Percentiles rank a stretch among this genome's conserved stretches.
phyloP scores from a whole-genome alignment of 352 stramenopile genomes.

The Globisporangium yorkense region DNA sequence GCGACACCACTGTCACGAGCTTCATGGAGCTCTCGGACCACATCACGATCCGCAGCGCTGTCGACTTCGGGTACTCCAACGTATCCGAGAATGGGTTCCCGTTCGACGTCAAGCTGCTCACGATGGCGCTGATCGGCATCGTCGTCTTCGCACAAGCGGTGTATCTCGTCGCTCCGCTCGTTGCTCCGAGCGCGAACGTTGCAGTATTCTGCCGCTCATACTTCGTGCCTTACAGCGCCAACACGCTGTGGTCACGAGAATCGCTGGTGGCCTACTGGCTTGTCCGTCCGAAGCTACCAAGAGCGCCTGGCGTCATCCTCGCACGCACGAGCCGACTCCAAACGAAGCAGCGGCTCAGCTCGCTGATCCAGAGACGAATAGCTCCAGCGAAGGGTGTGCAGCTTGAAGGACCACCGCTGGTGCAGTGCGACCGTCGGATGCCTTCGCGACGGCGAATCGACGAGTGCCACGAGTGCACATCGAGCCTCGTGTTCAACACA shows the following conservation, averaged over 20 bases:
- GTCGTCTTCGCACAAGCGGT: not conserved
- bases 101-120: slow-evolving; percentile 13
- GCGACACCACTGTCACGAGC: slow-evolving; percentile 3
- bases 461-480: not conserved
- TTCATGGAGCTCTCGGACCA: slow-evolving; percentile 5
- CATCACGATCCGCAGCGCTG: not conserved
- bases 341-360: not conserved
- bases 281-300: not conserved
- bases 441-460: not conserved
- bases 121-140: not conserved
- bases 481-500: not conserved
- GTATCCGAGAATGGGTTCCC: slow-evolving; percentile 7
- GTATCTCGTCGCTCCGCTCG: not conserved
- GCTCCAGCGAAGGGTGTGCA: not conserved
- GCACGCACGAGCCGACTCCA: not conserved
- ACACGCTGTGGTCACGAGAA: slow-evolving; percentile 15
- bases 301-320: not conserved
- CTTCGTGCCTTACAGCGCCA: slow-evolving; percentile 19
- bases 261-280: slow-evolving; percentile 10
- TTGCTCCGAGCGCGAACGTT: not conserved
- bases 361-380: not conserved
- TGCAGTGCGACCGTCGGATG: not conserved
- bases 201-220: slow-evolving; percentile 9
- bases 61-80: not conserved
- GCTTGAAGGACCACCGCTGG: not conserved